Evolutionary conservation across 805 yeast genomes (phyloP), one percentile per base, ranked within the genome.

Genomic region (Wickerhamiella parazyma): DNA sequence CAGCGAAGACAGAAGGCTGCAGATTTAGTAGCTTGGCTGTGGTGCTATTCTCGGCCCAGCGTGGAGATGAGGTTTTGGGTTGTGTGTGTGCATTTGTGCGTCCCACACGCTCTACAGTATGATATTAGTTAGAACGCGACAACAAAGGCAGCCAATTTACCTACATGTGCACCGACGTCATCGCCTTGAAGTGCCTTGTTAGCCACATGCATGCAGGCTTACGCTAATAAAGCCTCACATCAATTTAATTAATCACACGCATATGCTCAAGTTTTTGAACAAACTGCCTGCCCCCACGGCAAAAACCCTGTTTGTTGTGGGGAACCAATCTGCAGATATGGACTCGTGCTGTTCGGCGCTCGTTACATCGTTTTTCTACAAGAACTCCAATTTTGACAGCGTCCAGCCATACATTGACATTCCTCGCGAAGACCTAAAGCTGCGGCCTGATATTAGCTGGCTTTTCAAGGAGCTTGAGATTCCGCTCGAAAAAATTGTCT

Each of bases 261-360:
- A 7, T 6, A 39, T 39, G 42, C 42, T 39, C n/a, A 20, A 35
- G 16, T 39, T 25, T 14, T 22, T 39, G 6, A 39, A 39, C 22
- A 29, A 34, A 16, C 19, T 39, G 36, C 42, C 42, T 8, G 34
- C 42, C 4, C 43, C 43, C 2, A 33, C 25, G 2, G 10, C 33
- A 8, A 33, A 43, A 14, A 37, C 43, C 16, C 20, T 44, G 17
- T 38, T 79, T 18, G 87, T 79, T 0, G 65, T 80, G 0, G 96
- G 96, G 1, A 86, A 86, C 55, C 91, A 85, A 54, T 74, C 91
- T 4, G 87, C 91, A 0, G 86, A 89, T 60, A 64, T 91, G 64
- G 98, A 89, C 60, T 87, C 96, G 0, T 80, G 86, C 25, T 72
- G 84, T 1, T 71, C 80, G 44, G 78, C 96, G 0, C 65, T 91